Conservation (phyloP, 257 asterid species). For the Scutellaria barbata region DNA sequence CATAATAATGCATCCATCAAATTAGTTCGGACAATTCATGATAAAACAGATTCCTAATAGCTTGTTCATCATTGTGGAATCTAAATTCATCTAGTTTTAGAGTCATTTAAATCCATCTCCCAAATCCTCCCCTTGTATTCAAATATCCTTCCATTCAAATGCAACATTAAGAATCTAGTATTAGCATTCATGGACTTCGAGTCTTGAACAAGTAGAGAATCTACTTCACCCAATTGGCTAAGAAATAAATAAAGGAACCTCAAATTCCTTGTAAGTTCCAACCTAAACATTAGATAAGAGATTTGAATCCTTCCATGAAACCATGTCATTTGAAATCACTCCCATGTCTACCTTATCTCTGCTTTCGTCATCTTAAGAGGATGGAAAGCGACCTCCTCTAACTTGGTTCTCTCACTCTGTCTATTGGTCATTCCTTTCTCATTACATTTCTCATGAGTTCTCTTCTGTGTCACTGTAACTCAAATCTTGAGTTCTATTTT, state of each 20-base stretch:
- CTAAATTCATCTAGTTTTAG: neutral
- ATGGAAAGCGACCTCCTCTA: too few species aligned
- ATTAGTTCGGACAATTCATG: too few species aligned
- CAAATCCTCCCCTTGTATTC: neutral
- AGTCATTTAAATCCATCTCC: neutral
- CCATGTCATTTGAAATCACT: neutral
- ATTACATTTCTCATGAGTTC: neutral
- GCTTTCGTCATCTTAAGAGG: neutral
- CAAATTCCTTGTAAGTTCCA: neutral
- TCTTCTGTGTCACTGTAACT: slow-evolving; percentile 6
- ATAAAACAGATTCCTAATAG: too few species aligned
- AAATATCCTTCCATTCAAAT: neutral
- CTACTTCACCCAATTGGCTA: neutral
- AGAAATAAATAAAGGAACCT: neutral
- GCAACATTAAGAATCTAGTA: neutral
- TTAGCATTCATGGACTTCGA: neutral
- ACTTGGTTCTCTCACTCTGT: too few species aligned
- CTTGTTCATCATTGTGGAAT: too few species aligned
- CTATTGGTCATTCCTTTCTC: neutral
- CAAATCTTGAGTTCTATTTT: neutral
- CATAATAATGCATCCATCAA: neutral
- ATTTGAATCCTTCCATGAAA: neutral
- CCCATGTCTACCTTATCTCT: neutral
- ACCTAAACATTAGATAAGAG: neutral
- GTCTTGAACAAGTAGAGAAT: neutral